Conservation (phyloP, 805 yeast genomes). For the Kazachstania psychrophila region DNA sequence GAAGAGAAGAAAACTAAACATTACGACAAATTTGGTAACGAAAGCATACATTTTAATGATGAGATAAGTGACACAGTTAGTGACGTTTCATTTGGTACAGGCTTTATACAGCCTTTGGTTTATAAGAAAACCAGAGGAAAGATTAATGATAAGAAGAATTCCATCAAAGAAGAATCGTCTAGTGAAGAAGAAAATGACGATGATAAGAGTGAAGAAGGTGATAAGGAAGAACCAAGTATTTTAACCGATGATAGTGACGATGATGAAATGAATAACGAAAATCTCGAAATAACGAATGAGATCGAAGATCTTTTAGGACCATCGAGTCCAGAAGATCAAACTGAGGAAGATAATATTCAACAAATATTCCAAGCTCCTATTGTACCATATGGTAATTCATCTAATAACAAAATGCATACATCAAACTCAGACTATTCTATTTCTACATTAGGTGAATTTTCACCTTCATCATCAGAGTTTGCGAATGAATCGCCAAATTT, state of each 20-base stretch:
- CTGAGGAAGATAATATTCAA: conserved; percentile 13
- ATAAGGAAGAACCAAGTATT: no score
- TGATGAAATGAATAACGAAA: neutral
- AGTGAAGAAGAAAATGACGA: conserved; percentile 11
- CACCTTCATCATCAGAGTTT: conserved; percentile 39
- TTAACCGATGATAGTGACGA: neutral
- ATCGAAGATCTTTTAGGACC: neutral
- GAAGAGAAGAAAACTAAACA: conserved; percentile 14
- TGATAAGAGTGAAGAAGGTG: neutral
- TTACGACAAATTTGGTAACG: conserved; percentile 33
- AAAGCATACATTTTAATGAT: conserved; percentile 23
- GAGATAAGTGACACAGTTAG: conserved; percentile 27
- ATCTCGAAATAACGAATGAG: neutral
- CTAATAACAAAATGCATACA: conserved; percentile 16
- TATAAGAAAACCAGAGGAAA: conserved; percentile 15
- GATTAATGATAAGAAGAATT: neutral
- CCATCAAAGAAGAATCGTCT: conserved; percentile 2
- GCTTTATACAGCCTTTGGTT: conserved; percentile 22
- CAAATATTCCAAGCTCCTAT: conserved; percentile 25
- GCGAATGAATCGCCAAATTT: conserved; percentile 33
- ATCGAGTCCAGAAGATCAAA: neutral
- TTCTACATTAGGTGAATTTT: conserved; percentile 37
- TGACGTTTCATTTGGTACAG: conserved; percentile 28
- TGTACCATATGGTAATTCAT: conserved; percentile 19
- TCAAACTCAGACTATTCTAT: conserved; percentile 31